These are phyloP conservation scores for Alternaria incomplexa DNA, from an alignment of 2,329 filamentous ascomycete genomes.

Conservation along the genomic window DNA sequence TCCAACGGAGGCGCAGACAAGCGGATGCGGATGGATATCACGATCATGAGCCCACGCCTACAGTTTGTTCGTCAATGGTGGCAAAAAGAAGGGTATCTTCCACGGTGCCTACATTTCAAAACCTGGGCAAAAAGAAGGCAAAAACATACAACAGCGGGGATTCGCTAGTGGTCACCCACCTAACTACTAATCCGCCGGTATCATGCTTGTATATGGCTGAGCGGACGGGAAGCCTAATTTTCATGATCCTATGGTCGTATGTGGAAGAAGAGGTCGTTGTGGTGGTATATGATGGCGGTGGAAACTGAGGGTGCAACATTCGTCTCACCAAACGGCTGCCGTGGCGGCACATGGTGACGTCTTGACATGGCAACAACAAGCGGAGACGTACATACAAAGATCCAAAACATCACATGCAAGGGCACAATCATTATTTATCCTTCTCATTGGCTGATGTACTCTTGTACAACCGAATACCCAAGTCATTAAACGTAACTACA, in stretches of 20 bases:
- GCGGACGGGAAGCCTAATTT: too few relatives aligned
- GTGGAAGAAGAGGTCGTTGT: too few relatives aligned
- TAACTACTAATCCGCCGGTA: too few relatives aligned
- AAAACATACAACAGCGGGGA: background rate
- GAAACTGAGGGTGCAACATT: too few relatives aligned
- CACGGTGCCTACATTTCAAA: too few relatives aligned
- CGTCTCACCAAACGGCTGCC: too few relatives aligned
- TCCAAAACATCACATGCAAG: background rate
- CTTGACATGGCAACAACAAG: background rate
- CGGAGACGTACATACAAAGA: background rate
- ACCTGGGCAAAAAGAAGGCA: background rate
- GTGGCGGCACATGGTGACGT: background rate
- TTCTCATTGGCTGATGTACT: conserved; percentile 18
- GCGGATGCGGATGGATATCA: background rate
- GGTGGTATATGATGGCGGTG: too few relatives aligned
- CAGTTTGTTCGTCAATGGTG: too few relatives aligned
- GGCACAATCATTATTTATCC: background rate
- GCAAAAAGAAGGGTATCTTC: too few relatives aligned
- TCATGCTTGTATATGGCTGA: too few relatives aligned
- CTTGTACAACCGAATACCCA: conserved; percentile 14
- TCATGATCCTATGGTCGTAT: too few relatives aligned
- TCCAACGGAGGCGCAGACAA: background rate
- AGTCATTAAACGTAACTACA: conserved; percentile 23
- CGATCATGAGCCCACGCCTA: background rate
- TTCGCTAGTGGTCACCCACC: too few relatives aligned